phyloP scores from a whole-genome alignment of 208 protist species.

The Leishmania lainsoni region DNA sequence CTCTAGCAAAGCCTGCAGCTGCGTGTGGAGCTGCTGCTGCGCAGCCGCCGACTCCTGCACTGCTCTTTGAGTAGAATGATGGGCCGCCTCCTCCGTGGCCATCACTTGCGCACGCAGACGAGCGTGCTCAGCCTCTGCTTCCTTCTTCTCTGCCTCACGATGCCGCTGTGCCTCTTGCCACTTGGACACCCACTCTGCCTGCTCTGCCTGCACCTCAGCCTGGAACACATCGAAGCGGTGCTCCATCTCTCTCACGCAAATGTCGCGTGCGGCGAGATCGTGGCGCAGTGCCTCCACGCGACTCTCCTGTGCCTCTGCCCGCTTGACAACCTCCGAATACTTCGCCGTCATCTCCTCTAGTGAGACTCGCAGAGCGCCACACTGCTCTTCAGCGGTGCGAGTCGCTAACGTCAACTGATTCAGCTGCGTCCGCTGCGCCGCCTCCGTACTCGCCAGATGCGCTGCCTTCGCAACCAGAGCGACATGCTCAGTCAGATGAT shows the following conservation, averaged over 20 bases:
- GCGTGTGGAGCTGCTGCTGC: conserved; percentile 20
- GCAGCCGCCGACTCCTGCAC: conserved; percentile 1
- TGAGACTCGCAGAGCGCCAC: conserved; percentile 7
- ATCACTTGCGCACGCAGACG: conserved; percentile 8
- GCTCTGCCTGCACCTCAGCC: conserved; percentile 34
- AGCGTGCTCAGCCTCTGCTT: neutral
- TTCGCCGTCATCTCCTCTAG: conserved; percentile 21
- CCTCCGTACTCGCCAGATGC: neutral
- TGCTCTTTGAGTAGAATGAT: neutral
- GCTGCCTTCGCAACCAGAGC: neutral
- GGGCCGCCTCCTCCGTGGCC: conserved; percentile 12
- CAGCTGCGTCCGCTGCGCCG: neutral
- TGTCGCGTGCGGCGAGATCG: conserved; percentile 11
- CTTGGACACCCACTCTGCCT: conserved; percentile 29
- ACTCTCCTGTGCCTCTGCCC: neutral
- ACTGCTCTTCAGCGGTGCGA: conserved; percentile 8
- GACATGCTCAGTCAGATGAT: neutral
- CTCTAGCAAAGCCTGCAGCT: conserved; percentile 25
- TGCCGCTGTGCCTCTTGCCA: conserved; percentile 30
- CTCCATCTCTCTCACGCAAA: conserved; percentile 11
- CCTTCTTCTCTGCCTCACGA: conserved; percentile 19
- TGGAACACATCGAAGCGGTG: conserved; percentile 16
- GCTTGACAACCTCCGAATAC: neutral
- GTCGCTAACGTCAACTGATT: conserved; percentile 3
- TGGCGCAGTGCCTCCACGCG: conserved; percentile 4